Percentiles rank a stretch among this genome's conserved stretches.
Conservation (phyloP, 768 basidiomycete genomes). For the Mrakia gelida region DNA sequence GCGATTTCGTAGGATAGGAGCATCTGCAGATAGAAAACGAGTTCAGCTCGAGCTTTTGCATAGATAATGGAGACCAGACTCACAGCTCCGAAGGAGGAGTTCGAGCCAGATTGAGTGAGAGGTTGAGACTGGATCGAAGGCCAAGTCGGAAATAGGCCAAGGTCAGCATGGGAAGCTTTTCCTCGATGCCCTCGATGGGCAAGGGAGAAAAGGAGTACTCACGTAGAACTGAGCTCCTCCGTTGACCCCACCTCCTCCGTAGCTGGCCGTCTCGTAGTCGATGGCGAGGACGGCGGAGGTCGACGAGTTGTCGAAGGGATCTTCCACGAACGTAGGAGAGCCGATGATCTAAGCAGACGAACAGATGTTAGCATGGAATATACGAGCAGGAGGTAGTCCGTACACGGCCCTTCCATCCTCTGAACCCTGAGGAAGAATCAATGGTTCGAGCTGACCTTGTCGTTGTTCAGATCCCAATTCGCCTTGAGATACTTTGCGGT, state of each 20-base stretch:
- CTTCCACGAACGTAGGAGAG: constrained; percentile 59
- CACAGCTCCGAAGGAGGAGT: too few relatives aligned
- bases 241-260: constrained; percentile 51
- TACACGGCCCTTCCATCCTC: not conserved
- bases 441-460: constrained; percentile 31
- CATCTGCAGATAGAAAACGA: constrained; percentile 61
- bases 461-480: constrained; percentile 61
- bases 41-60: too few relatives aligned
- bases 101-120: too few relatives aligned
- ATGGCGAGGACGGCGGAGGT: constrained; percentile 53
- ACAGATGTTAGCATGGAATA: not conserved
- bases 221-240: constrained; percentile 64
- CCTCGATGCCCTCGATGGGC: not conserved
- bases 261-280: constrained; percentile 61
- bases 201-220: not conserved
- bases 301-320: constrained; percentile 59
- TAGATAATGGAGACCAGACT: too few relatives aligned
- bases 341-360: not conserved
- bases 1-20: constrained; percentile 69
- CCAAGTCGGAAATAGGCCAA: not conserved
- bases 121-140: not conserved
- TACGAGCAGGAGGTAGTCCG: not conserved
- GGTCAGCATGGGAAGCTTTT: not conserved
- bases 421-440: constrained; percentile 37
- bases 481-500: constrained; percentile 54